Conservation (phyloP, 1,139 yeast species). For the Meyerozyma carpophila region DNA sequence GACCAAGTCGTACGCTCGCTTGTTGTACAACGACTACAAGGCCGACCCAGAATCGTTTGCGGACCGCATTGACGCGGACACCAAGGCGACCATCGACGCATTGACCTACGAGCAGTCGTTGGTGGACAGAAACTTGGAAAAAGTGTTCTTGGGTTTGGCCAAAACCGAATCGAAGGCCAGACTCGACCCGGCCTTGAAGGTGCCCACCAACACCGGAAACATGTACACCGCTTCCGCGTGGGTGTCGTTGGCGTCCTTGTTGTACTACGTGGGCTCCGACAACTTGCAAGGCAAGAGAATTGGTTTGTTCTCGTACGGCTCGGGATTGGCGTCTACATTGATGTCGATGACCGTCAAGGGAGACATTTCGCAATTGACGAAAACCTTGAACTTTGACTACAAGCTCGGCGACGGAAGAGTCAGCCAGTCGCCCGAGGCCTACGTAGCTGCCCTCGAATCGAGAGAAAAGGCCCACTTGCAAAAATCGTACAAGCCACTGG, state of each 20-base stretch:
- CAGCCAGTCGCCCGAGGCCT: conserved; percentile 68
- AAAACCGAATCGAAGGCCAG: conserved; percentile 66
- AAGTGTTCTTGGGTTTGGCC: conserved; percentile 74
- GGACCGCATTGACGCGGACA: conserved; percentile 43
- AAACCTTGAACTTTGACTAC: conserved; percentile 61
- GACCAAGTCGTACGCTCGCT: conserved; percentile 86
- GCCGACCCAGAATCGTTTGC: conserved; percentile 62
- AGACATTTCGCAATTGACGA: conserved; percentile 66
- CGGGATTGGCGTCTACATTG: conserved; percentile 92
- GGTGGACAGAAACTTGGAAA: conserved; percentile 77
- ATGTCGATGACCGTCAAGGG: conserved; percentile 77
- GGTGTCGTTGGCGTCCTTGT: conserved; percentile 78
- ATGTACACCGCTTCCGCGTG: conserved; percentile 96
- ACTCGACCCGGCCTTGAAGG: conserved; percentile 75
- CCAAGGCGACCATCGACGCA: conserved; percentile 48
- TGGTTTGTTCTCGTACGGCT: conserved; percentile 94
- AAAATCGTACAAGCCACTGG: conserved; percentile 73
- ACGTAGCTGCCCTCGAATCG: conserved; percentile 72
- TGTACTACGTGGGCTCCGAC: conserved; percentile 71
- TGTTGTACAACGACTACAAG: conserved; percentile 82
- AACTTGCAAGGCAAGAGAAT: conserved; percentile 77
- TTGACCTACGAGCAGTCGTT: conserved; percentile 75
- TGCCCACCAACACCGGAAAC: conserved; percentile 97
- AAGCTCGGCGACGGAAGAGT: conserved; percentile 63
- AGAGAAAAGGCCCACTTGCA: conserved; percentile 89